Evolutionary conservation across 2,329 filamentous ascomycete species (phyloP), one percentile per base, ranked within the genome.

Genomic region (Ilyonectria mors-panacis): DNA sequence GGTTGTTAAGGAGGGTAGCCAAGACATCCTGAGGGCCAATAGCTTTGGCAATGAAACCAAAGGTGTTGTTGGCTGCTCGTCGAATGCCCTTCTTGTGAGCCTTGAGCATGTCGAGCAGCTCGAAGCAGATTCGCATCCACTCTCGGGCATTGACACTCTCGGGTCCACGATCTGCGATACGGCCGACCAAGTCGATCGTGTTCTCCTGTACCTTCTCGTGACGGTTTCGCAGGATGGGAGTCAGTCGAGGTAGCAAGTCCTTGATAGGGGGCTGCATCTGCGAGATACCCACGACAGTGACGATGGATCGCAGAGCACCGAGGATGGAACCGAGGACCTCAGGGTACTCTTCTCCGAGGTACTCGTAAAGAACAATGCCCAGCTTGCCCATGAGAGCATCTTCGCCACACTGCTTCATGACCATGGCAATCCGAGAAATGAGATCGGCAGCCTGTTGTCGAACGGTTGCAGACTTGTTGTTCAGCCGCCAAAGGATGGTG

Each of bases 111-210:
- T 99, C 96, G 33, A 99, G 90, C 60, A 99, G 86, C 84, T 99
- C 96, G 81, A 99, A 99, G 84, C 96, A 99, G 80, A 99, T 99
- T 79, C 96, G 92, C 97, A 99, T 99, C 96, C 96, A 99, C 82
- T 99, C 96, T 77, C 96, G 90, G 15, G 96, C 95, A 78, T 97
- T 97, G 79, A 99, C 96, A 70, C 93, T 95, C 81, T 99, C 96
- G 1, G 96, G 95, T 1, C 96, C 97, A 72, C 96, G 93, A 82
- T 99, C 96, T 17, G 97, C 96, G 75, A 99, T 98, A 86, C 96
- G 95, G 63, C 96, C 96, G 21, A 99, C 96, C 2, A 99, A 88
- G 80, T 99, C 96, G 75, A 99, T 98, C 0, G 96, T 98, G 82
- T 99, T 99, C 78, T 99, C 96, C 80, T 99, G 96, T 48, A 99